Percentiles rank a stretch among this genome's conserved stretches.
These are phyloP conservation scores for Hemisphaericaspora subhashii DNA, from an alignment of 1,139 yeast genomes.

Conservation along the genomic window DNA sequence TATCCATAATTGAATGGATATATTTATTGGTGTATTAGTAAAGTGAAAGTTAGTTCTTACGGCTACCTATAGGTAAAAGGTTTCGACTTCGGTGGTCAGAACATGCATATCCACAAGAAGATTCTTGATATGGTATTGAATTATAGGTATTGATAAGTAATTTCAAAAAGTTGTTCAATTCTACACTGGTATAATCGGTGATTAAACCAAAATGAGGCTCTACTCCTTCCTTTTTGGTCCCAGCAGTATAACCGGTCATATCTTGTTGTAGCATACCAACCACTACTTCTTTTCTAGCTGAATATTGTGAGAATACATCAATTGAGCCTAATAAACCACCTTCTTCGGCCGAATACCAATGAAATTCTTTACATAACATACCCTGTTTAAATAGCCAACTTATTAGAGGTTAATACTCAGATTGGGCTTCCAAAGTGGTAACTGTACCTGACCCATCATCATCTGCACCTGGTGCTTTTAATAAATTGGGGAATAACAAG, in stretches of 20 bases:
- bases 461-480: constrained; percentile 93
- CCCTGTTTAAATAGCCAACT: too few species aligned
- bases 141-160: constrained; percentile 60
- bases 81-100: too few species aligned
- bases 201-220: constrained; percentile 79
- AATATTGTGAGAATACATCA: constrained; percentile 67
- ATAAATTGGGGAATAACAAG: constrained; percentile 63
- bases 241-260: constrained; percentile 84
- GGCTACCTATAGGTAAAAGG: too few species aligned
- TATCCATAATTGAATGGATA: constrained; percentile 78
- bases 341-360: constrained; percentile 94
- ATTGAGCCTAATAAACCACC: constrained; percentile 87
- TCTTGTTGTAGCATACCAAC: constrained; percentile 91
- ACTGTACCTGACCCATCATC: constrained; percentile 92
- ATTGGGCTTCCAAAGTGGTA: constrained; percentile 73
- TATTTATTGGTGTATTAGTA: constrained; percentile 60
- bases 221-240: constrained; percentile 52
- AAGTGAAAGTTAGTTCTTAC: too few species aligned
- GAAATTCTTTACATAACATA: too few species aligned
- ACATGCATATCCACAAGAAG: constrained; percentile 88
- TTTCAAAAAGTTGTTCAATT: constrained; percentile 64
- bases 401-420: too few species aligned
- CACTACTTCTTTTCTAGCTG: constrained; percentile 48
- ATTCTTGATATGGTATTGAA: constrained; percentile 67
- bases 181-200: constrained; percentile 66